These are phyloP conservation scores for Saccharomycodes ludwigii DNA, from an alignment of 805 yeast species.

Conservation along the genomic window DNA sequence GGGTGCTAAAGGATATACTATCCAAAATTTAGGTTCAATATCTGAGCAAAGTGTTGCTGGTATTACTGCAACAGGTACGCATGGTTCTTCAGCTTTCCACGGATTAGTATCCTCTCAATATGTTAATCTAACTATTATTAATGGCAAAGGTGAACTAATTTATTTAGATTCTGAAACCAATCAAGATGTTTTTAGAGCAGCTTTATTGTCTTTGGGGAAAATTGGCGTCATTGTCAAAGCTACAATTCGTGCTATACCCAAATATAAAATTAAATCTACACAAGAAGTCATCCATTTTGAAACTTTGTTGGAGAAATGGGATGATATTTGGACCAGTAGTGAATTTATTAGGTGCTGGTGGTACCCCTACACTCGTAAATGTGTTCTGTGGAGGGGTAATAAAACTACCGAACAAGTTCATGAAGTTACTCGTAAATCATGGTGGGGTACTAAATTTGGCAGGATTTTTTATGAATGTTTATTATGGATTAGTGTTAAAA, in stretches of 20 bases:
- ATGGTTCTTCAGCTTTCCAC: conserved; percentile 88
- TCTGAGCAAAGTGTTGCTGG: conserved; percentile 92
- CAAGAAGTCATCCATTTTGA: conserved; percentile 77
- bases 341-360: conserved; percentile 94
- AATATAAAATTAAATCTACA: conserved; percentile 64
- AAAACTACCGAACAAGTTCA: conserved; percentile 50
- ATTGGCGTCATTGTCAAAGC: conserved; percentile 82
- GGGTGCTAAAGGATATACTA: conserved; percentile 53
- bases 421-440: conserved; percentile 54
- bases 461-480: conserved; percentile 69
- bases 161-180: conserved; percentile 41
- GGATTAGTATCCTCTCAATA: conserved; percentile 83
- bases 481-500: conserved; percentile 64
- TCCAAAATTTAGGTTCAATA: conserved; percentile 88
- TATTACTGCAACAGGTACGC: conserved; percentile 93
- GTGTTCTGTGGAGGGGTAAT: conserved; percentile 83
- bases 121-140: conserved; percentile 63
- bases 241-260: conserved; percentile 74
- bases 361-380: conserved; percentile 85
- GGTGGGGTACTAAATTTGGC: conserved; percentile 79
- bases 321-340: conserved; percentile 71
- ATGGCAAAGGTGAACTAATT: conserved; percentile 63
- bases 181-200: conserved; percentile 61
- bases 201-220: conserved; percentile 76
- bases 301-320: conserved; percentile 61